These are phyloP conservation scores for Fusarium buxicola DNA, from an alignment of 2,329 filamentous ascomycete genomes.

Conservation along the genomic window DNA sequence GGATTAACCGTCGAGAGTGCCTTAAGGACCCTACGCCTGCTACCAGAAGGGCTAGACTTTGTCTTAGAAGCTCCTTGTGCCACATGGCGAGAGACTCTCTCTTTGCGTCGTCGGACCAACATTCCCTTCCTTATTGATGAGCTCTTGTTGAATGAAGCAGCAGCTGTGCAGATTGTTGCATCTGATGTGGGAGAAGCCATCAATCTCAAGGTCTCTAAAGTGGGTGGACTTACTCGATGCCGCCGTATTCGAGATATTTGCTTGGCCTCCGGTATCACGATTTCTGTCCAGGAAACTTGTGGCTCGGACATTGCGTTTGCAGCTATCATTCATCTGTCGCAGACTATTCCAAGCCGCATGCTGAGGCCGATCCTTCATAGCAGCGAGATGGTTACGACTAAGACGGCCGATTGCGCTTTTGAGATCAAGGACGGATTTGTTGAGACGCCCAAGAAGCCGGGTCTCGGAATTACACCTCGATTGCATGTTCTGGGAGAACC, in stretches of 20 bases:
- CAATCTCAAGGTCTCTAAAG: slow-evolving; percentile 18
- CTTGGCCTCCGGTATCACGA: slow-evolving; percentile 10
- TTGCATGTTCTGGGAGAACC: slow-evolving; percentile 20
- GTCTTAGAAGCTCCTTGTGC: slow-evolving; percentile 21
- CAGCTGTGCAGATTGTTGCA: slow-evolving; percentile 7
- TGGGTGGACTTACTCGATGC: slow-evolving; percentile 13
- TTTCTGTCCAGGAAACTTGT: slow-evolving; percentile 17
- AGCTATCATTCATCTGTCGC: slow-evolving; percentile 16
- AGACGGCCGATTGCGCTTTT: slow-evolving; percentile 20
- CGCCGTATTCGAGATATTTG: slow-evolving; percentile 17
- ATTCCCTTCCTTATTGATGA: slow-evolving; percentile 24
- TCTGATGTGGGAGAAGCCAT: slow-evolving; percentile 14
- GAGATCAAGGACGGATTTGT: slow-evolving; percentile 7
- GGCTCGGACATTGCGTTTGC: slow-evolving; percentile 21
- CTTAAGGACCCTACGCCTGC: slow-evolving; percentile 11
- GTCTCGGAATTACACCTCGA: slow-evolving; percentile 10
- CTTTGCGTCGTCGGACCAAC: slow-evolving; percentile 9
- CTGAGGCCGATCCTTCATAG: slow-evolving; percentile 14
- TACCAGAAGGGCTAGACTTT: slow-evolving; percentile 17
- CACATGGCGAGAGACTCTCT: slow-evolving; percentile 5
- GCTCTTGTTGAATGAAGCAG: slow-evolving; percentile 2
- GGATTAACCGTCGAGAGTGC: slow-evolving; percentile 17
- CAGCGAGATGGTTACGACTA: slow-evolving; percentile 1
- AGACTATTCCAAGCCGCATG: slow-evolving; percentile 15
- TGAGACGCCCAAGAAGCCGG: slow-evolving; percentile 3